Evolutionary conservation across 805 yeast species (phyloP), one percentile per base, ranked within the genome.

Genomic region (Lachancea mirantina): DNA sequence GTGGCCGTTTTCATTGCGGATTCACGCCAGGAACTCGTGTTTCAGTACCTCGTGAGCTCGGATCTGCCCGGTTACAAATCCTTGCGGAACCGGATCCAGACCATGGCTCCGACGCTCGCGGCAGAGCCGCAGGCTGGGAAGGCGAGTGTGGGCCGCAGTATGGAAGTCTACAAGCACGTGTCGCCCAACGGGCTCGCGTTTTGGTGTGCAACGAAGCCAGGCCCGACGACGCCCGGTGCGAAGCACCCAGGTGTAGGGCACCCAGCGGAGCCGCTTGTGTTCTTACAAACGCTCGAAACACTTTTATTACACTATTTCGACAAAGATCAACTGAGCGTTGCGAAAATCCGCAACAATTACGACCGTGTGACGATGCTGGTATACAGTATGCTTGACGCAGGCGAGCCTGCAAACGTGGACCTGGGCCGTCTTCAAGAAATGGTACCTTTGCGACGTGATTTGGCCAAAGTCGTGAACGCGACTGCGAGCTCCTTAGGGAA

Each of bases 331-430:
- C 50, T 87, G 19, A 67, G 74, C 2, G 55, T 73, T 2, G 50
- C 70, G 16, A 80, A 77, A 43, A 59, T 92, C 8, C 78, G 72
- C 34, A 71, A 79, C 27, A 80, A 85, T 49, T 70, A 68, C 42
- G 94, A 85, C 48, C 74, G 82, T 2, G 57, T 87, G 27, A 69
- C 81, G 19, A 62, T 85, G 45, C 57, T 89, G 22, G 59, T 88
- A 39, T 80, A 76, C 47, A 92, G 83, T 49, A 74, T 84, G 75
- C 50, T 87, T 9, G 94, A 84, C 45, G 78, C 74, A 23, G 88
- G 89, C 3, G 65, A 69, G 20, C 94, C 96, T 2, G 72, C 72
- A 41, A 62, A 72, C 28, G 76, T 85, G 0, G 95, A 87, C 42
- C 64, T 75, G 33, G 52, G 84, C 52, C 69, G 74, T 29, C 53